Percentiles rank a stretch among this genome's conserved stretches.
Evolutionary conservation across 2,329 filamentous ascomycete species (phyloP).

Genomic region (Penicillium sp.): DNA sequence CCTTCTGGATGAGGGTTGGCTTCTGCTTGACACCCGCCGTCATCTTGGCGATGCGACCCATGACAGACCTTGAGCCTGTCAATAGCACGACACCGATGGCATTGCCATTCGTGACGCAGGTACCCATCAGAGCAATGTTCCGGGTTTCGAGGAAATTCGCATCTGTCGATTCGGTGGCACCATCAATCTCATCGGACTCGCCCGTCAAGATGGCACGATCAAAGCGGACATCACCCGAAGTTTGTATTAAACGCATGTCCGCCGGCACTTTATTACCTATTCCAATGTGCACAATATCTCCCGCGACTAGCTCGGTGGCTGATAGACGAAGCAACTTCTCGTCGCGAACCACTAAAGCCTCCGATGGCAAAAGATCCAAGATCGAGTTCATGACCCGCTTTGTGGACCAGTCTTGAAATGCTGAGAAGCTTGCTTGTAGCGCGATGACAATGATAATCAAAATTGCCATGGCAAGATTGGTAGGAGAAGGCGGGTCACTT

Average conservation of each 20-base stretch:
- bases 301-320: slow-evolving; percentile 63
- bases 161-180: slow-evolving; percentile 59
- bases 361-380: slow-evolving; percentile 67
- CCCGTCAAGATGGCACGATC: slow-evolving; percentile 70
- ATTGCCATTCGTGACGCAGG: slow-evolving; percentile 66
- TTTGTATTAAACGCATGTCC: slow-evolving; percentile 64
- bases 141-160: slow-evolving; percentile 71
- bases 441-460: slow-evolving; percentile 67
- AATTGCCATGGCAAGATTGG: slow-evolving; percentile 67
- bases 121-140: slow-evolving; percentile 71
- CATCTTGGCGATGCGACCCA: slow-evolving; percentile 68
- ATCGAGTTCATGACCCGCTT: slow-evolving; percentile 74
- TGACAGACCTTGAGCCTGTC: slow-evolving; percentile 66
- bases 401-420: slow-evolving; percentile 70
- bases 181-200: slow-evolving; percentile 62
- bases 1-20: slow-evolving; percentile 64
- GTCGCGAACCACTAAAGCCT: slow-evolving; percentile 62
- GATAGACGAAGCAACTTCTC: slow-evolving; percentile 48
- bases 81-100: slow-evolving; percentile 64
- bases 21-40: slow-evolving; percentile 65
- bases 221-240: slow-evolving; percentile 65
- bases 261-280: slow-evolving; percentile 70
- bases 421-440: slow-evolving; percentile 63
- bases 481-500: slow-evolving; percentile 61
- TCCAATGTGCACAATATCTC: slow-evolving; percentile 64